phyloP scores from a whole-genome alignment of 768 basidiomycete species.

The Pulveroboletus sp. region DNA sequence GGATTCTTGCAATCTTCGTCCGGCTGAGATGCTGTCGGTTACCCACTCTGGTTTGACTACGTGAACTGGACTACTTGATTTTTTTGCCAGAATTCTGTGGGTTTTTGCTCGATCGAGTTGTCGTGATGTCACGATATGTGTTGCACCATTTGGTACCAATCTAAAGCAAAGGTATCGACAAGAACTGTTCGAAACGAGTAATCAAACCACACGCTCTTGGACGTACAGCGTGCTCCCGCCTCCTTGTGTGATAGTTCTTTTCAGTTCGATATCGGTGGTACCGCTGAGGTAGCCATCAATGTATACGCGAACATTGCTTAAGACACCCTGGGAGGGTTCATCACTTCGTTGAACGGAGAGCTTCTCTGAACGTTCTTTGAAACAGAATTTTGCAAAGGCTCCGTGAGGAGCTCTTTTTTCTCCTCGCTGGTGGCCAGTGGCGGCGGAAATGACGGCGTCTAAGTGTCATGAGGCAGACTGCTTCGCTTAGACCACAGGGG shows the following conservation, averaged over 20 bases:
- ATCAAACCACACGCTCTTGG: background rate
- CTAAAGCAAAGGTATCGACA: constrained; percentile 31
- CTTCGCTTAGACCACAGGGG: background rate
- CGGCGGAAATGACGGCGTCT: constrained; percentile 59
- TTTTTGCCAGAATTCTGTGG: constrained; percentile 54
- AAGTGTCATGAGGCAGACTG: background rate
- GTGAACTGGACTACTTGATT: constrained; percentile 44
- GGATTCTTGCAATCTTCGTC: constrained; percentile 57
- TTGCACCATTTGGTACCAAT: constrained; percentile 53
- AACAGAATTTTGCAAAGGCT: constrained; percentile 33
- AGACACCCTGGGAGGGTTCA: constrained; percentile 20
- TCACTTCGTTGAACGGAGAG: constrained; percentile 32
- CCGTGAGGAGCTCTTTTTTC: constrained; percentile 36
- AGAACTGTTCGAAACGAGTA: background rate
- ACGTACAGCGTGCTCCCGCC: constrained; percentile 66
- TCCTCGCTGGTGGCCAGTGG: constrained; percentile 65
- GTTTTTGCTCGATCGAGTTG: constrained; percentile 68
- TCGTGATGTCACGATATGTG: constrained; percentile 76
- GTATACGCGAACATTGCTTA: constrained; percentile 51
- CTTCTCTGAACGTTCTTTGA: constrained; percentile 43
- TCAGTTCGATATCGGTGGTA: constrained; percentile 81
- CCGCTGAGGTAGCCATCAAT: constrained; percentile 65
- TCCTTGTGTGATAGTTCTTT: constrained; percentile 54
- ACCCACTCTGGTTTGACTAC: constrained; percentile 79
- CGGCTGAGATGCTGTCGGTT: constrained; percentile 57